A percentile compares a stretch with the other conserved stretches of the same genome.
phyloP scores from a whole-genome alignment of 345 rosid species.

The Carallia brachiata region DNA sequence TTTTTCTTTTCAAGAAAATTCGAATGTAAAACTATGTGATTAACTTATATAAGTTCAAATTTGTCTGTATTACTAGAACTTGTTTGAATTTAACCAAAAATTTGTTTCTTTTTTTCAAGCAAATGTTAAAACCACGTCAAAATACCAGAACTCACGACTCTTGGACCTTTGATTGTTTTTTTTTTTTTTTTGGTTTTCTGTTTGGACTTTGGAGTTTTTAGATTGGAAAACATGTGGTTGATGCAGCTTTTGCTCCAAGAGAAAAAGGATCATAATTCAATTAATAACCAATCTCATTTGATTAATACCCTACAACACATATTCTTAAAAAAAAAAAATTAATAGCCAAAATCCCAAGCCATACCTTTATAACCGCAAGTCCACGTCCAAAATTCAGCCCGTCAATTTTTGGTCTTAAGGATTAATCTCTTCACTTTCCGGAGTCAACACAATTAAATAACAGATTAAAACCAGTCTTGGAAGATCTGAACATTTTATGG shows the following conservation, averaged over 20 bases:
- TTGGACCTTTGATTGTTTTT: neutral
- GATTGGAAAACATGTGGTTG: slow-evolving; percentile 36
- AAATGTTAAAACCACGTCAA: too few species aligned
- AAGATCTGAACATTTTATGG: neutral
- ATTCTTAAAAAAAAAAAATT: neutral
- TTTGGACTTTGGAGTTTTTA: neutral
- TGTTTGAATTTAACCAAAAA: too few species aligned
- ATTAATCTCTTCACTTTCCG: neutral
- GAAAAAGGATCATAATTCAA: neutral
- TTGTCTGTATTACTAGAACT: too few species aligned
- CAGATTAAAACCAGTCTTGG: neutral
- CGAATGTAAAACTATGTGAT: too few species aligned
- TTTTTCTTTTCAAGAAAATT: too few species aligned
- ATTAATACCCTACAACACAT: neutral
- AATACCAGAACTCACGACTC: too few species aligned
- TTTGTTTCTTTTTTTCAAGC: too few species aligned
- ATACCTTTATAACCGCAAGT: neutral
- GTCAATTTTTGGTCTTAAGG: neutral
- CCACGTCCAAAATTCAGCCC: neutral
- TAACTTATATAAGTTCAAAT: too few species aligned
- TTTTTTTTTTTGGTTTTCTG: slow-evolving; percentile 12
- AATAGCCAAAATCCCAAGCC: too few species aligned
- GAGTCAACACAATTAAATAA: neutral
- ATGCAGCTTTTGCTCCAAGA: slow-evolving; percentile 36
- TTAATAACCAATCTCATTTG: neutral